phyloP scores from a whole-genome alignment of 495 filamentous ascomycete genomes.

The Aspergillus nanangensis region DNA sequence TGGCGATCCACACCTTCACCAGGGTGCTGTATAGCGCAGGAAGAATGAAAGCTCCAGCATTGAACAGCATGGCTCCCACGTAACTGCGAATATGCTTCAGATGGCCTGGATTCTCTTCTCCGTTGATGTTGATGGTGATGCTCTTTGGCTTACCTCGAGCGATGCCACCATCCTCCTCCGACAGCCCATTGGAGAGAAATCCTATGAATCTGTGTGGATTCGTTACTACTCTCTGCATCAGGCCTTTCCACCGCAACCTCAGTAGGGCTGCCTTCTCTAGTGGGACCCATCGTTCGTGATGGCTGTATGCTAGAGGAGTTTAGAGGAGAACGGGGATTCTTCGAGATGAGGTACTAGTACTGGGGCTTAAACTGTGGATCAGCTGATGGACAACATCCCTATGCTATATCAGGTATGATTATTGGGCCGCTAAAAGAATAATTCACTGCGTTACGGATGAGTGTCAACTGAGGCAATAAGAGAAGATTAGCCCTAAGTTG shows the following conservation, averaged over 20 bases:
- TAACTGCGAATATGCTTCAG: constrained; percentile 33
- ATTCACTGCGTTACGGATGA: too few relatives aligned
- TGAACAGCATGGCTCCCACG: constrained; percentile 56
- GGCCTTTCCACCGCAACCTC: neutral
- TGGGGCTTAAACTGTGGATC: too few relatives aligned
- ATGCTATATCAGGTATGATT: too few relatives aligned
- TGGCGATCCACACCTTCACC: constrained; percentile 69
- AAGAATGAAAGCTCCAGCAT: constrained; percentile 58
- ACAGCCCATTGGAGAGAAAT: constrained; percentile 7
- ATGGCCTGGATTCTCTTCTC: neutral
- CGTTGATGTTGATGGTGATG: neutral
- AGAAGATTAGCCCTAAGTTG: too few relatives aligned
- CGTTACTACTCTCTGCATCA: neutral
- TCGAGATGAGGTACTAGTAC: too few relatives aligned
- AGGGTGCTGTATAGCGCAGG: constrained; percentile 68
- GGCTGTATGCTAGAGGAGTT: too few relatives aligned
- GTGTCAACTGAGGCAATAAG: too few relatives aligned
- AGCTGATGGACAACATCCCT: too few relatives aligned
- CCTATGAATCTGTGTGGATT: neutral
- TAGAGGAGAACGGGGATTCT: too few relatives aligned
- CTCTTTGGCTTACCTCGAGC: constrained; percentile 4
- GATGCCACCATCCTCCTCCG: constrained; percentile 7
- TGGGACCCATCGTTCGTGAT: neutral
- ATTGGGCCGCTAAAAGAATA: too few relatives aligned
- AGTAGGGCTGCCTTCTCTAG: neutral